Percentiles rank a stretch among this genome's conserved stretches.
phyloP scores from a whole-genome alignment of 208 protist species.

The Angomonas deanei region DNA sequence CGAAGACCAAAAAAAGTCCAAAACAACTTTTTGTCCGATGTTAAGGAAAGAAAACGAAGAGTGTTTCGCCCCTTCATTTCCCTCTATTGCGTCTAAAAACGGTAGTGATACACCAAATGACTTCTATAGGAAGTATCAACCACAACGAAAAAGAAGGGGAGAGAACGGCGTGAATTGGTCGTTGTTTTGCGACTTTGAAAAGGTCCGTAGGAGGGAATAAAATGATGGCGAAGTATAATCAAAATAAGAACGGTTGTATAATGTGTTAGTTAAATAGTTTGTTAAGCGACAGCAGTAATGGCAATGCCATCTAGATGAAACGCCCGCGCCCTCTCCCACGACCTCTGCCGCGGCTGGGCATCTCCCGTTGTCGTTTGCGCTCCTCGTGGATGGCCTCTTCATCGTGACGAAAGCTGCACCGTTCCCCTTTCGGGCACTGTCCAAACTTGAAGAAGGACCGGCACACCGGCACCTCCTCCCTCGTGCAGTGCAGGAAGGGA shows the following conservation, averaged over 20 bases:
- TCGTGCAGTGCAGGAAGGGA: constrained; percentile 74
- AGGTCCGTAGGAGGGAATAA: too few relatives aligned
- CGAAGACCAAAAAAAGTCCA: not conserved
- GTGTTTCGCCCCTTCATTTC: too few relatives aligned
- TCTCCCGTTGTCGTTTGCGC: constrained; percentile 24
- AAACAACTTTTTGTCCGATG: not conserved
- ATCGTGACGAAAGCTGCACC: constrained; percentile 80
- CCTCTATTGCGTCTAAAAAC: too few relatives aligned
- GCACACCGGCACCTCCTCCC: constrained; percentile 58
- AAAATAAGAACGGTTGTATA: not conserved
- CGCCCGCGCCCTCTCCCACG: not conserved
- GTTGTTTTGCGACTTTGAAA: too few relatives aligned
- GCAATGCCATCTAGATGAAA: too few relatives aligned
- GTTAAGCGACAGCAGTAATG: too few relatives aligned
- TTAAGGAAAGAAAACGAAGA: not conserved
- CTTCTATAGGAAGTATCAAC: too few relatives aligned
- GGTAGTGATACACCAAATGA: too few relatives aligned
- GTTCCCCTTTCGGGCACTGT: constrained; percentile 44
- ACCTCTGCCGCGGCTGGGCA: constrained; percentile 23
- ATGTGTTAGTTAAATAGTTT: not conserved
- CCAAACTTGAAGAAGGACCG: constrained; percentile 44
- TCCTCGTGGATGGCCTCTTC: constrained; percentile 8
- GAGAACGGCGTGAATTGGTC: too few relatives aligned
- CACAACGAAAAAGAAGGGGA: too few relatives aligned
- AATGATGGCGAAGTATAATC: too few relatives aligned